A percentile compares a stretch with the other conserved stretches of the same genome.
Conservation (phyloP, 306 rosid species). For the Betula pendula region DNA sequence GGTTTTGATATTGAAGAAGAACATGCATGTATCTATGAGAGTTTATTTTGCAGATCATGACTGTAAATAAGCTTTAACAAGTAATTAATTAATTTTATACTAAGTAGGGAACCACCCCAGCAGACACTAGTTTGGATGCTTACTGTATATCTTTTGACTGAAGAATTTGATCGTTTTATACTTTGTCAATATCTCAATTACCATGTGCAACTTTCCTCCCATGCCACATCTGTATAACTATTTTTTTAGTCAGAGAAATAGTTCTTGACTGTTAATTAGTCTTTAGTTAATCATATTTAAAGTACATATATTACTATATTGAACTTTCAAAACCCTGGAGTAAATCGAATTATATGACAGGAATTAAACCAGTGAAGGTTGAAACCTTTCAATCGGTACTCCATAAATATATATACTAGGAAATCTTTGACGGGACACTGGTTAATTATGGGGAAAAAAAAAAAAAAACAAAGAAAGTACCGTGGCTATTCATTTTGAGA, state of each 20-base stretch:
- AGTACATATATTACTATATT: background rate
- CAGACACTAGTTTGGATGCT: constrained; percentile 17
- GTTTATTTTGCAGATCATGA: background rate
- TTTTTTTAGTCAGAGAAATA: background rate
- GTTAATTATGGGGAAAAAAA: no score
- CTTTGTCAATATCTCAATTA: background rate
- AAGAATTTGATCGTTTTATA: constrained; percentile 5
- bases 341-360: background rate
- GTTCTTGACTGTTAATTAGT: background rate
- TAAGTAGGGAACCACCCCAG: constrained; percentile 6
- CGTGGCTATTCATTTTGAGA: no score
- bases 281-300: background rate
- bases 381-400: background rate
- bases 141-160: constrained; percentile 27
- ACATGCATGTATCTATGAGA: no score
- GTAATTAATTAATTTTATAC: constrained; percentile 7
- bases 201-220: background rate
- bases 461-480: no score
- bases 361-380: background rate
- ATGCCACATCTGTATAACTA: background rate
- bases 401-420: no score
- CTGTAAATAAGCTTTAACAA: no score
- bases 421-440: no score
- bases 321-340: background rate
- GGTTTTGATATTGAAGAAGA: background rate